A percentile compares a stretch with the other conserved stretches of the same genome.
phyloP scores from a whole-genome alignment of 306 rosid species.

The Cucumis melo region DNA sequence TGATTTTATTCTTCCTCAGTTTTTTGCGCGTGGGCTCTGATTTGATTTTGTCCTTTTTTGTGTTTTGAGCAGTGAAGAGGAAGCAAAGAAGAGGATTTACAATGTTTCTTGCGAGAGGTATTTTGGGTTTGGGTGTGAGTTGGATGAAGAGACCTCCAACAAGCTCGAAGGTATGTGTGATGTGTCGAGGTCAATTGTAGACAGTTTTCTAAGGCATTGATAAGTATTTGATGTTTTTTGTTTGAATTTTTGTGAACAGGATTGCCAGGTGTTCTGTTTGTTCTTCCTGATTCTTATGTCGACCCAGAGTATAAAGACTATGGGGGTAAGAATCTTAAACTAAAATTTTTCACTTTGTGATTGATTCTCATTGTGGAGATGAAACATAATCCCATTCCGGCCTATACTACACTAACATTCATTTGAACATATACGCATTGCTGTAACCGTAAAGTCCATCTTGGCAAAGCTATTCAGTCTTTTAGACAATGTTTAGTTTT shows the following conservation, averaged over 20 bases:
- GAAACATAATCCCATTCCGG: background rate
- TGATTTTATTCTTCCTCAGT: background rate
- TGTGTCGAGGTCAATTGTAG: background rate
- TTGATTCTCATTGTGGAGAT: background rate
- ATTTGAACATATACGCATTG: background rate
- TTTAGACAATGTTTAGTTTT: slow-evolving; percentile 8
- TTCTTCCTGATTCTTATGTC: slow-evolving; percentile 84
- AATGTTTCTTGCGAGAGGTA: slow-evolving; percentile 87
- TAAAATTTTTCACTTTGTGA: background rate
- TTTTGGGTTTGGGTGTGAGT: slow-evolving; percentile 80
- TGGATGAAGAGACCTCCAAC: slow-evolving; percentile 88
- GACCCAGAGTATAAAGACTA: slow-evolving; percentile 86
- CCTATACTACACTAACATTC: background rate
- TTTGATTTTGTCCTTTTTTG: background rate
- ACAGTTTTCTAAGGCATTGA: background rate
- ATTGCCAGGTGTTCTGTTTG: slow-evolving; percentile 71
- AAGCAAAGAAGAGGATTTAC: slow-evolving; percentile 84
- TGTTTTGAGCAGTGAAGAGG: slow-evolving; percentile 44
- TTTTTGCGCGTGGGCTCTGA: background rate
- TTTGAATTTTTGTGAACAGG: slow-evolving; percentile 23
- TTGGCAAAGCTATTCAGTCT: slow-evolving; percentile 20
- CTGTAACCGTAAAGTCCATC: slow-evolving; percentile 12
- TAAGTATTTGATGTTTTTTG: background rate
- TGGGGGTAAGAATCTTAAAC: slow-evolving; percentile 46
- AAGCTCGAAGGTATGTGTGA: slow-evolving; percentile 59